phyloP scores from a whole-genome alignment of 495 filamentous ascomycete genomes.

The Hypoxylon rickii region DNA sequence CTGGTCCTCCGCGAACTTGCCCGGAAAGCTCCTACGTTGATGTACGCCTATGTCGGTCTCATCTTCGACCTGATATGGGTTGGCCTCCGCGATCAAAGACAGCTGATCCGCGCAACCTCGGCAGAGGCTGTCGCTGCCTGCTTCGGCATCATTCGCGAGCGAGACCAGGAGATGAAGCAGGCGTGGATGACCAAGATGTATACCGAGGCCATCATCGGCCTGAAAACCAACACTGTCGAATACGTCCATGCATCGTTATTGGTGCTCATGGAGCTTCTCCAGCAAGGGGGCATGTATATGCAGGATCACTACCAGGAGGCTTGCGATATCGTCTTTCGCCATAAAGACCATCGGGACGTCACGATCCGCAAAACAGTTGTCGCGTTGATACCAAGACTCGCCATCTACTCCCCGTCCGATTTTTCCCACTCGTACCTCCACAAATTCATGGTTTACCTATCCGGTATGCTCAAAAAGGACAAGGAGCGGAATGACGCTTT shows the following conservation, averaged over 20 bases:
- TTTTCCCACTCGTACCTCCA: slow-evolving; percentile 85
- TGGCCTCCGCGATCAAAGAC: slow-evolving; percentile 82
- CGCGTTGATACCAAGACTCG: slow-evolving; percentile 86
- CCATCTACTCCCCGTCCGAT: slow-evolving; percentile 84
- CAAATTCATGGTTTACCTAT: slow-evolving; percentile 95
- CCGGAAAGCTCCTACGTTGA: slow-evolving; percentile 85
- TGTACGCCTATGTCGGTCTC: slow-evolving; percentile 87
- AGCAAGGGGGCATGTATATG: slow-evolving; percentile 99
- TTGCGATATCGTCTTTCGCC: slow-evolving; percentile 85
- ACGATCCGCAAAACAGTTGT: slow-evolving; percentile 88
- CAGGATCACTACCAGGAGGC: slow-evolving; percentile 82
- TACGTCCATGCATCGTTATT: slow-evolving; percentile 89
- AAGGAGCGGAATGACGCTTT: slow-evolving; percentile 92
- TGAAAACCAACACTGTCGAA: slow-evolving; percentile 79
- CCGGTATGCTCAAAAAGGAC: slow-evolving; percentile 92
- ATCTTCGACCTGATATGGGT: slow-evolving; percentile 97
- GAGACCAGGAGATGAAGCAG: slow-evolving; percentile 82
- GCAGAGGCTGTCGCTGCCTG: slow-evolving; percentile 89
- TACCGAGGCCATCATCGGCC: slow-evolving; percentile 75
- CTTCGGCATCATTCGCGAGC: slow-evolving; percentile 88
- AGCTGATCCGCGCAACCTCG: slow-evolving; percentile 88
- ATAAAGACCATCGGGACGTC: slow-evolving; percentile 88
- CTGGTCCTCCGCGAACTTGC: slow-evolving; percentile 88
- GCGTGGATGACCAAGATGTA: slow-evolving; percentile 87
- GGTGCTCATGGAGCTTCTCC: slow-evolving; percentile 84